These are phyloP conservation scores for Symbiodinium pilosum DNA, from an alignment of 73 alveolate genomes.

Conservation along the genomic window DNA sequence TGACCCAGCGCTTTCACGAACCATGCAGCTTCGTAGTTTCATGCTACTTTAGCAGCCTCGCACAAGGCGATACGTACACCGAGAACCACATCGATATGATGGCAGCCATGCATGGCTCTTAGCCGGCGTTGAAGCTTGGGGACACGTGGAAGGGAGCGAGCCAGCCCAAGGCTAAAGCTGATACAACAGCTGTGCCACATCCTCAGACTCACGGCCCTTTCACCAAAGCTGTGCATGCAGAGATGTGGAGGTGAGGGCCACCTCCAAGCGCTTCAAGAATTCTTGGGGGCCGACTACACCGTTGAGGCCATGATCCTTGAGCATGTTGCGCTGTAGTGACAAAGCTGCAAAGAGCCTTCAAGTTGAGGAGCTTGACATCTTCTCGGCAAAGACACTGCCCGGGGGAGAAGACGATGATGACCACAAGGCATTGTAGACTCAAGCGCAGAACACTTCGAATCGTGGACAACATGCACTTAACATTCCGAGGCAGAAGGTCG, in stretches of 20 bases:
- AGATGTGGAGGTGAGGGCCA: conserved; percentile 42
- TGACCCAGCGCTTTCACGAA: background rate
- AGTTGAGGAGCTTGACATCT: conserved; percentile 43
- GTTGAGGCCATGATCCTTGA: background rate
- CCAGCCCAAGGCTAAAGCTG: background rate
- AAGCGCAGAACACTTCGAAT: background rate
- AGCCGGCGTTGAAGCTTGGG: background rate
- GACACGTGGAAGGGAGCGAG: background rate
- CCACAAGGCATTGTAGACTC: conserved; percentile 15
- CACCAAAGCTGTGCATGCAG: background rate
- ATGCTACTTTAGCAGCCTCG: background rate
- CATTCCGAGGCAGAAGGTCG: background rate
- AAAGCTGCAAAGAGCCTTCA: too few relatives aligned
- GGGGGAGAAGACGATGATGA: conserved; percentile 44
- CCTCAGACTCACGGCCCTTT: background rate
- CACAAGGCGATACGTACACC: conserved; percentile 51
- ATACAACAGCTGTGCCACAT: conserved; percentile 59
- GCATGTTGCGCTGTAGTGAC: too few relatives aligned
- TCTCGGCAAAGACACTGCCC: conserved; percentile 60
- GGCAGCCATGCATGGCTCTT: conserved; percentile 39
- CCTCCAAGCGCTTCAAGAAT: conserved; percentile 63
- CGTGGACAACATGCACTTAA: background rate
- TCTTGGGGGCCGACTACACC: conserved; percentile 76
- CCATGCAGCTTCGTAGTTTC: background rate
- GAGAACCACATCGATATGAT: conserved; percentile 84